Percentiles rank a stretch among this genome's conserved stretches.
phyloP scores from a whole-genome alignment of 345 rosid genomes.

The Isatis tinctoria region DNA sequence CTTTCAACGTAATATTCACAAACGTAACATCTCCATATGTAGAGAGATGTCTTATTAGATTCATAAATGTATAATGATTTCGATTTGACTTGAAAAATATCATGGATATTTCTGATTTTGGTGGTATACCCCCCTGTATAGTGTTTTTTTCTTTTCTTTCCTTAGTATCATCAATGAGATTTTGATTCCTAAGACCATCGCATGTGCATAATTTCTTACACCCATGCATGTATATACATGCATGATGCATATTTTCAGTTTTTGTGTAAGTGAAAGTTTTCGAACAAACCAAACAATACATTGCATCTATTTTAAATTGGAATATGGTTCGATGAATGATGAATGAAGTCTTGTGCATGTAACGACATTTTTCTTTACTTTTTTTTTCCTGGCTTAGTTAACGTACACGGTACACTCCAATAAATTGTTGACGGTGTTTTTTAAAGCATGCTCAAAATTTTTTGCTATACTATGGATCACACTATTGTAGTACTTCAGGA shows the following conservation, averaged over 20 bases:
- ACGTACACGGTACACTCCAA: background rate
- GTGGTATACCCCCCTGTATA: background rate
- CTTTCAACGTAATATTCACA: background rate
- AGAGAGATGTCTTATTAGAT: slow-evolving; percentile 1
- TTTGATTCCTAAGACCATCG: slow-evolving; percentile 22
- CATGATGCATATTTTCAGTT: background rate
- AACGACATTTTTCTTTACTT: background rate
- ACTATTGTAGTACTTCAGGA: background rate
- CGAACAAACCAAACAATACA: background rate
- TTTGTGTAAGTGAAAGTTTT: background rate
- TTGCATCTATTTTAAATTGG: background rate
- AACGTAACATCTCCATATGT: slow-evolving; percentile 17
- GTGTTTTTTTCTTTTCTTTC: background rate
- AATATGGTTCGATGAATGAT: background rate
- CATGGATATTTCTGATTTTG: slow-evolving; percentile 23
- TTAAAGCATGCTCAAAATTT: background rate
- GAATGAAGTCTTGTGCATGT: background rate
- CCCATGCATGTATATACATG: background rate
- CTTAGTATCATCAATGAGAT: slow-evolving; percentile 7
- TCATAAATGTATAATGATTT: slow-evolving; percentile 16
- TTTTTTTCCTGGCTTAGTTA: background rate
- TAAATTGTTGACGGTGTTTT: background rate
- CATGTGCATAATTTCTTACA: slow-evolving; percentile 23
- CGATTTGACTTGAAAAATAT: slow-evolving; percentile 24
- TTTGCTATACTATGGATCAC: background rate